phyloP scores from a whole-genome alignment of 2,329 filamentous ascomycete genomes.

The Fusarium illudens region DNA sequence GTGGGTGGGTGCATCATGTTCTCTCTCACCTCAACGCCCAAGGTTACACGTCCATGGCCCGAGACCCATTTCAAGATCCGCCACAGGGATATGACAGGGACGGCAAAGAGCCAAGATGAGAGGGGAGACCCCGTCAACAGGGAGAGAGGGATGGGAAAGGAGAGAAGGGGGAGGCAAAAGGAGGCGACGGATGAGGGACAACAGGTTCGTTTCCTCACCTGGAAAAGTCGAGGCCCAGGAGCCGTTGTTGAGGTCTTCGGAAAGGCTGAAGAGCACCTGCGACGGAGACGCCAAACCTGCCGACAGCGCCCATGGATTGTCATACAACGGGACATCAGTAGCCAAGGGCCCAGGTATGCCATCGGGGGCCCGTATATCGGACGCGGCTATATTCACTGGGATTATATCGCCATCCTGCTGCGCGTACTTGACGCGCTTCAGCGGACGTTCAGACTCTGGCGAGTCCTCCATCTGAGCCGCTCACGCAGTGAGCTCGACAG shows the following conservation, averaged over 20 bases:
- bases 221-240: constrained; percentile 29
- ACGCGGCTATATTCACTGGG: constrained; percentile 23
- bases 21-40: constrained; percentile 33
- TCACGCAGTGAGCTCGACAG: constrained; percentile 19
- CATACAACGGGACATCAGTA: constrained; percentile 30
- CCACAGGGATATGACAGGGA: constrained; percentile 22
- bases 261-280: constrained; percentile 30
- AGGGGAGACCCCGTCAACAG: not conserved
- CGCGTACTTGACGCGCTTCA: constrained; percentile 43
- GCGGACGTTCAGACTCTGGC: constrained; percentile 38
- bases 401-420: constrained; percentile 26
- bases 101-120: constrained; percentile 9
- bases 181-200: constrained; percentile 9
- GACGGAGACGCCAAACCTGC: constrained; percentile 34
- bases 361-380: constrained; percentile 18
- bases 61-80: constrained; percentile 35
- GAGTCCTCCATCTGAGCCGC: constrained; percentile 39
- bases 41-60: constrained; percentile 25
- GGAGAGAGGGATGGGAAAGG: not conserved
- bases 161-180: not conserved
- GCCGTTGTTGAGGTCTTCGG: constrained; percentile 26
- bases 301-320: constrained; percentile 29
- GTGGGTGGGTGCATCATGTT: constrained; percentile 38
- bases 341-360: constrained; percentile 19
- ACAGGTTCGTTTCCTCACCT: constrained; percentile 37